Conservation (phyloP, 768 basidiomycete species). For the Tricholoma sp. region DNA sequence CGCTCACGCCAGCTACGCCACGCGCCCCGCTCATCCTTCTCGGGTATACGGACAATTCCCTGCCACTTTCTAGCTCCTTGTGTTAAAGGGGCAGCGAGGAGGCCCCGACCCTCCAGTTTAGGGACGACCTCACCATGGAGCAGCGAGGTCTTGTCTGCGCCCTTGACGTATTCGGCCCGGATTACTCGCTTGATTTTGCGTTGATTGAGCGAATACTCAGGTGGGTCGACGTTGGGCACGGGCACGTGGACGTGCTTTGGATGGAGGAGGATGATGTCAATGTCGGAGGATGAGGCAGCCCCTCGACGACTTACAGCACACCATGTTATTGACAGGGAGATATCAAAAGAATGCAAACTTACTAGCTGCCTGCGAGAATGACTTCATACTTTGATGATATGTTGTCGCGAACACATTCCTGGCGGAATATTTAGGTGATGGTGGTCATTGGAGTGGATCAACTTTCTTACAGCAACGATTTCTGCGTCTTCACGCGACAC, state of each 20-base stretch:
- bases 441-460: background rate
- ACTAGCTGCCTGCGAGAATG: conserved; percentile 55
- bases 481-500: conserved; percentile 39
- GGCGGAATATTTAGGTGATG: background rate
- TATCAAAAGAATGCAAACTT: conserved; percentile 18
- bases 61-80: conserved; percentile 37
- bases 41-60: conserved; percentile 48
- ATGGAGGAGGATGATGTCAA: conserved; percentile 41
- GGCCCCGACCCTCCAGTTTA: conserved; percentile 37
- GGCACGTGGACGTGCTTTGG: conserved; percentile 40
- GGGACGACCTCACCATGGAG: conserved; percentile 34
- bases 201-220: conserved; percentile 2
- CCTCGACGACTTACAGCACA: conserved; percentile 42
- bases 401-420: conserved; percentile 48
- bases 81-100: conserved; percentile 35
- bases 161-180: background rate
- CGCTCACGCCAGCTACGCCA: conserved; percentile 20
- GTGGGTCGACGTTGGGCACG: conserved; percentile 21
- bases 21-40: conserved; percentile 14
- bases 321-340: background rate
- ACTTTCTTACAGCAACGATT: conserved; percentile 33
- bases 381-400: conserved; percentile 45
- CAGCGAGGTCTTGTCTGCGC: background rate
- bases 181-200: background rate
- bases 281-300: conserved; percentile 25